Conservation (phyloP, 495 filamentous ascomycete species). For the Tuber brumale region DNA sequence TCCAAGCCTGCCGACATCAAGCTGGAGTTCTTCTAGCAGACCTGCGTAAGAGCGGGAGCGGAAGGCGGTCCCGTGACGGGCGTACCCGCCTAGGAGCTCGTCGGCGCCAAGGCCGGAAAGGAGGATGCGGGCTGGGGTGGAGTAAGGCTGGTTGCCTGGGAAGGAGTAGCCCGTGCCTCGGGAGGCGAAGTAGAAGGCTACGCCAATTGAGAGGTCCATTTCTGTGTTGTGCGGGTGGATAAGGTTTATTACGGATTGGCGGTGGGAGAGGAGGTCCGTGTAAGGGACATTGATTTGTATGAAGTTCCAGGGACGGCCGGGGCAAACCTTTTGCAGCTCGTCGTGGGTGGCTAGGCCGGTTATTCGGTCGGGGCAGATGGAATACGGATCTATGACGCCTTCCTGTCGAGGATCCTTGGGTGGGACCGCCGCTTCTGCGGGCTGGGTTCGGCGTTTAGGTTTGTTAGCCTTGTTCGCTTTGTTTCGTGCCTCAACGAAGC, state of each 20-base stretch:
- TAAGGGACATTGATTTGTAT: slow-evolving; percentile 79
- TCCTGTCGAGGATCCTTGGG: slow-evolving; percentile 16
- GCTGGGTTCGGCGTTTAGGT: slow-evolving; percentile 23
- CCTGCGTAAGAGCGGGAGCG: slow-evolving; percentile 51
- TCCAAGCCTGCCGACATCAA: slow-evolving; percentile 80
- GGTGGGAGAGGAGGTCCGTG: slow-evolving; percentile 62
- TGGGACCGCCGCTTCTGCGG: background rate
- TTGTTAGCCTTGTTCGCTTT: slow-evolving; percentile 16
- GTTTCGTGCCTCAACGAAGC: slow-evolving; percentile 53
- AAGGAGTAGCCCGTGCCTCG: slow-evolving; percentile 58
- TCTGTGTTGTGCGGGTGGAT: slow-evolving; percentile 93
- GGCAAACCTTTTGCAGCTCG: slow-evolving; percentile 68
- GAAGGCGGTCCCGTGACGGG: slow-evolving; percentile 73
- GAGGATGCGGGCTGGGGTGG: slow-evolving; percentile 69
- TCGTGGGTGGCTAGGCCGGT: slow-evolving; percentile 70
- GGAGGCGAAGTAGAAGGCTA: slow-evolving; percentile 87
- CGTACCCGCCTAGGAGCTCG: slow-evolving; percentile 92
- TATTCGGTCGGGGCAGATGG: slow-evolving; percentile 79
- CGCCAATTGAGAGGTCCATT: slow-evolving; percentile 97
- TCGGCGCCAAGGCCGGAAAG: slow-evolving; percentile 92
- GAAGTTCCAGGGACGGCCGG: slow-evolving; percentile 69
- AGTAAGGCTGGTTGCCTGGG: slow-evolving; percentile 47
- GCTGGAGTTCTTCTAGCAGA: slow-evolving; percentile 73
- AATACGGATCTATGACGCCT: slow-evolving; percentile 51
- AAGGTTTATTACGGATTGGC: slow-evolving; percentile 60